Evolutionary conservation across 805 yeast genomes (phyloP), one percentile per base, ranked within the genome.

Genomic region (Ogataea kodamae): DNA sequence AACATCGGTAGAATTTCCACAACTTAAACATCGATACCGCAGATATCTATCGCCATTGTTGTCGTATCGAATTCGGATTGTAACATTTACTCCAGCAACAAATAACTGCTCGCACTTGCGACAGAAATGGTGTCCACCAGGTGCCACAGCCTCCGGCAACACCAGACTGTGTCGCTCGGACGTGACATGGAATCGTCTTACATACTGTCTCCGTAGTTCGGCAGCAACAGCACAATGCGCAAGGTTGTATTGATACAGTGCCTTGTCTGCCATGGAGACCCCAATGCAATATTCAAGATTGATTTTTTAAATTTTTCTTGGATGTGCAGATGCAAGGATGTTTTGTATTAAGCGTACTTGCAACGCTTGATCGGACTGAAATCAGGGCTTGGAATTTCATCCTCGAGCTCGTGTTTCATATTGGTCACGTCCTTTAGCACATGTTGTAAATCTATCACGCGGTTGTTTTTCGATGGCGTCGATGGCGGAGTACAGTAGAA

Each of bases 401-500:
- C 16, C 6, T 11, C 8, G 9, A 3, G n/a, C 8, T 25, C 15
- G 33, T n/a, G 18, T 12, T 21, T 20, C 18, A 14, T 17, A 18
- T 33, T 33, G 12, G 37, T 33, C 16, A 33, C 24, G 5, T 33
- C 28, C 11, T 22, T 30, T 12, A 33, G 22, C 5, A 33, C 19
- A 18, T 31, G 35, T 17, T 12, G 19, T 12, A 32, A 35, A 12
- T 30, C 37, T 15, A 26, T 24, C 16, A 25, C 28, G n/a, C 23
- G 18, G 16, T 28, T 19, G 23, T 39, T 44, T 24, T 39, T 43
- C 1, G 37, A 33, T 12, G 50, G 55, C 14, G 51, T 50, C 15
- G 49, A 37, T 23, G 50, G 54, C 16, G 48, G 54, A 6, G 54
- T 45, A 30, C 39, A 37, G 27, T 46, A 46, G 25, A 46, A 28